A percentile compares a stretch with the other conserved stretches of the same genome.
Evolutionary conservation across 768 basidiomycete species (phyloP).

Genomic region (Pleurotus ostreatus): DNA sequence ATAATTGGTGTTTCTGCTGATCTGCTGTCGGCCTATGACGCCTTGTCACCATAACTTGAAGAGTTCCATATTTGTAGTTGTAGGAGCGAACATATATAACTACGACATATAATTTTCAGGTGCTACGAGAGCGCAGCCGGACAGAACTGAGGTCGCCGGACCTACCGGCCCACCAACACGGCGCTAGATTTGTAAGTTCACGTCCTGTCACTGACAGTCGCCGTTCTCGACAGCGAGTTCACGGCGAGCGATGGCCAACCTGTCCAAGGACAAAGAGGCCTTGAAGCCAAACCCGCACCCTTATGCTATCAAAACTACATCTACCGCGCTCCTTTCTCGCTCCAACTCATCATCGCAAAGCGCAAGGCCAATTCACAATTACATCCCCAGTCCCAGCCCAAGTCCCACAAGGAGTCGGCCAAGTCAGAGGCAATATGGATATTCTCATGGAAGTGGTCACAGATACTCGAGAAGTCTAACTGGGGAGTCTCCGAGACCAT

Average conservation of each 20-base stretch:
- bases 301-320: conserved; percentile 78
- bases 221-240: background rate
- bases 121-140: too few species aligned
- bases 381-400: conserved; percentile 35
- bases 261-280: conserved; percentile 10
- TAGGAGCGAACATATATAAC: too few species aligned
- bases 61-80: too few species aligned
- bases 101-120: too few species aligned
- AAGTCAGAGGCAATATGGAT: conserved; percentile 6
- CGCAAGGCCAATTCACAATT: conserved; percentile 36
- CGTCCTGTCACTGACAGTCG: too few species aligned
- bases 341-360: conserved; percentile 49
- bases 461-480: conserved; percentile 40
- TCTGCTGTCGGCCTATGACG: too few species aligned
- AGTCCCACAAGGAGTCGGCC: conserved; percentile 11
- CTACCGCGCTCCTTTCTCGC: conserved; percentile 65
- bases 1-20: too few species aligned
- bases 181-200: background rate
- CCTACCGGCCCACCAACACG: too few species aligned
- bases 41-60: too few species aligned
- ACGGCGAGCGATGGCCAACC: conserved; percentile 1
- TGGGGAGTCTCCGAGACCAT: conserved; percentile 37
- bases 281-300: conserved; percentile 65
- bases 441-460: conserved; percentile 26
- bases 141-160: too few species aligned